Evolutionary conservation across 192 early-diverging fungal genomes (phyloP).

Genomic region (Coemansia sp.): DNA sequence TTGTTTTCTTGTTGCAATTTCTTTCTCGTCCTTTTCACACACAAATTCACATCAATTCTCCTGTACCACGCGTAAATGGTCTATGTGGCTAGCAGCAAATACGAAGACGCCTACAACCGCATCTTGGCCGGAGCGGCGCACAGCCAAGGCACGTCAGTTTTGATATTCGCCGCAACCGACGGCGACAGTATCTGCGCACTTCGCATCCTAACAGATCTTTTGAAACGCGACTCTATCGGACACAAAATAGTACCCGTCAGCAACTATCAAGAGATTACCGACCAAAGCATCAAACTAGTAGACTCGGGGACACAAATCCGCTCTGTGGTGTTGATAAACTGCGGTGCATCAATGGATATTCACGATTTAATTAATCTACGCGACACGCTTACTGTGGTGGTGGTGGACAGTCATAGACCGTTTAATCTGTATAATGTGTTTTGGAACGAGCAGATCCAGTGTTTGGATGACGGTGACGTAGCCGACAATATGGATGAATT

Average conservation of each 20-base stretch:
- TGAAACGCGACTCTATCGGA: conserved; percentile 77
- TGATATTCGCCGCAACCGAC: conserved; percentile 77
- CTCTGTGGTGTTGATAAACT: conserved; percentile 82
- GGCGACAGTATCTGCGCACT: conserved; percentile 80
- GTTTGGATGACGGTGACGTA: conserved; percentile 81
- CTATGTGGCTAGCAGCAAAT: conserved; percentile 49
- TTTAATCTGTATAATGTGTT: conserved; percentile 82
- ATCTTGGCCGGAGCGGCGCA: conserved; percentile 41
- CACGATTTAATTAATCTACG: conserved; percentile 60
- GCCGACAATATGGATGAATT: background rate
- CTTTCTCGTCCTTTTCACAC: no score
- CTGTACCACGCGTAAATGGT: conserved; percentile 48
- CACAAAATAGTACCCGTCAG: conserved; percentile 81
- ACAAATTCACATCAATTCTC: no score
- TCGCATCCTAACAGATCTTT: conserved; percentile 72
- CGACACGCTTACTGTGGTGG: conserved; percentile 65
- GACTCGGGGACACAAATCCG: conserved; percentile 60
- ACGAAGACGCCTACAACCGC: conserved; percentile 60
- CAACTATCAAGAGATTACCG: conserved; percentile 62
- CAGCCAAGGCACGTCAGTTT: conserved; percentile 46
- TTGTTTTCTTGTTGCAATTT: no score
- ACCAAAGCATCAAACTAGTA: conserved; percentile 58
- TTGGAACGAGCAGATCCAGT: conserved; percentile 72
- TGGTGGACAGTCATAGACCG: conserved; percentile 89
- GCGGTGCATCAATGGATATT: conserved; percentile 79